phyloP scores from a whole-genome alignment of 495 filamentous ascomycete species.

The Letharia lupina region DNA sequence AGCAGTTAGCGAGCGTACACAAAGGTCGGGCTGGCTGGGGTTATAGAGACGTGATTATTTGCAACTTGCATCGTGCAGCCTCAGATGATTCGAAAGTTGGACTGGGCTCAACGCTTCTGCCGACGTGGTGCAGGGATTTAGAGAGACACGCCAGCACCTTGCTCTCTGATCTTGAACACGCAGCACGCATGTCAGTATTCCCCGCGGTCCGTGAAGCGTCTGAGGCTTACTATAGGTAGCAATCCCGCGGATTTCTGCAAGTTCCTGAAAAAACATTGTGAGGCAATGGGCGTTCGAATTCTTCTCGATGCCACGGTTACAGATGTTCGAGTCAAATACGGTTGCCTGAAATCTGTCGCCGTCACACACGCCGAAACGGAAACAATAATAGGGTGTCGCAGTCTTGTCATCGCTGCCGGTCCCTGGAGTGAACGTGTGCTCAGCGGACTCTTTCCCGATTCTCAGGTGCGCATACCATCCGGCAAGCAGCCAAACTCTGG shows the following conservation, averaged over 20 bases:
- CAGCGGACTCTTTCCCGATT: background rate
- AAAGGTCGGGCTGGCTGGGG: background rate
- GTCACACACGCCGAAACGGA: background rate
- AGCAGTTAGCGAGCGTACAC: background rate
- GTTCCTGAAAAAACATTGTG: background rate
- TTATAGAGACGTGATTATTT: background rate
- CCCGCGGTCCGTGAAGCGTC: background rate
- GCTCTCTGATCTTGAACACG: background rate
- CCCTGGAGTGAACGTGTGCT: constrained; percentile 1
- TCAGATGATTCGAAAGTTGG: background rate
- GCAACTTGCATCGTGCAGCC: background rate
- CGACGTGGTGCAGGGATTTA: background rate
- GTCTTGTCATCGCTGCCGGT: constrained; percentile 2
- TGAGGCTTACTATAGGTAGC: background rate
- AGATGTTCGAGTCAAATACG: background rate
- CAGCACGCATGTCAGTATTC: background rate
- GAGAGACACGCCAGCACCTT: background rate
- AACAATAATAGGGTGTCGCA: background rate
- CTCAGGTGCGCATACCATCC: background rate
- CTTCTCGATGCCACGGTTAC: background rate
- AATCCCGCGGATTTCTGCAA: constrained; percentile 5
- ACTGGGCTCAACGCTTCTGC: background rate
- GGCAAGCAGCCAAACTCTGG: background rate
- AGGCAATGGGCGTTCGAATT: background rate
- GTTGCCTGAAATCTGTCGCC: background rate